phyloP scores from a whole-genome alignment of 148 eudicot species.

The Nepenthes mirabilis region DNA sequence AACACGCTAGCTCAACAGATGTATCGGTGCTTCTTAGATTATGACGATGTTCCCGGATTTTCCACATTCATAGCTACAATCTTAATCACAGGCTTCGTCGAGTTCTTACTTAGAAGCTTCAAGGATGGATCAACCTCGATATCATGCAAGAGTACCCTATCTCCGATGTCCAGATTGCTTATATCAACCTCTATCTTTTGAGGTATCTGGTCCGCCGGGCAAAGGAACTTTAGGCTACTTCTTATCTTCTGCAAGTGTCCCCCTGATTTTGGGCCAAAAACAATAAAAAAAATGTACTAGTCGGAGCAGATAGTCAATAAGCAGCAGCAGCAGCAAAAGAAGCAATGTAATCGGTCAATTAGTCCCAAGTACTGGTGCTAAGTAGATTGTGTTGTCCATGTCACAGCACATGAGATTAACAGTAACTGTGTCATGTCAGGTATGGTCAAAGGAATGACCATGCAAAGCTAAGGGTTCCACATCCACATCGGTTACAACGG shows the following conservation, averaged over 20 bases:
- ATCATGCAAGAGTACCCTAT: slow-evolving; percentile 42
- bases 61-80: slow-evolving; percentile 15
- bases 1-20: no score
- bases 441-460: no score
- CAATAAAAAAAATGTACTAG: not conserved
- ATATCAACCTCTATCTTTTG: slow-evolving; percentile 79
- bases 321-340: not conserved
- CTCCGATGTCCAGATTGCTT: slow-evolving; percentile 75
- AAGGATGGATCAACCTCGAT: slow-evolving; percentile 50
- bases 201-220: slow-evolving; percentile 81
- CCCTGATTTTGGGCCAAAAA: slow-evolving; percentile 33
- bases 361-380: no score
- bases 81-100: slow-evolving; percentile 58
- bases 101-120: slow-evolving; percentile 60
- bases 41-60: no score
- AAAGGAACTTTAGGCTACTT: slow-evolving; percentile 45
- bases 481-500: no score
- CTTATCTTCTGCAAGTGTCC: slow-evolving; percentile 53
- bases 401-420: no score
- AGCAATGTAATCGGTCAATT: no score
- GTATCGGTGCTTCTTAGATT: no score
- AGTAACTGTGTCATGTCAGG: no score
- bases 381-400: no score
- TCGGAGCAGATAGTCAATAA: not conserved
- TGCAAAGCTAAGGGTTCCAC: no score